Base-by-base conservation (phyloP, 2,329 filamentous ascomycete genomes). In the Nannizziopsis barbatae region DNA sequence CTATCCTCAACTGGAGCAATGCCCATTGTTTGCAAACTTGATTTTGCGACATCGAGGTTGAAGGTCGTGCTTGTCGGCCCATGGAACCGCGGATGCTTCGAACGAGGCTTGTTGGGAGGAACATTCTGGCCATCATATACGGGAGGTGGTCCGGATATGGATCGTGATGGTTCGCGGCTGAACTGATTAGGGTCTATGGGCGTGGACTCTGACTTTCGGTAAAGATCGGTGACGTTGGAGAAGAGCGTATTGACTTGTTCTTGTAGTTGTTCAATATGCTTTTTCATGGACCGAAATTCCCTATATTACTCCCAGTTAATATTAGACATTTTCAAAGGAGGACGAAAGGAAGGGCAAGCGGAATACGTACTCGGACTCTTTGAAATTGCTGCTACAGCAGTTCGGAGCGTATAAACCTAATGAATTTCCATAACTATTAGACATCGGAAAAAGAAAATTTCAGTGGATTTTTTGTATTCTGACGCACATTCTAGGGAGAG, bases 21-120 rank as follows among this genome's bases (percentile, higher is more conserved):
- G 3, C 88, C 88, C 85, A 95, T 94, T 52, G 82, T 89, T 60
- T 88, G 83, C 33, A 95, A 74, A 43, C 88, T 94, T 45, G 79
- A 86, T 63, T 87, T 89, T 32, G 89, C 88, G 11, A 95, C 82
- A 54, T 90, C 85, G 27, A 95, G 77, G 55, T 84, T 89, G 66
- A 89, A 95, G 1, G 83, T 80, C 41, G 81, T 83, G 65, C 86
- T 94, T 0, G 87, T 95, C 1, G 87, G 86, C 0, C 88, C 89
- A 49, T 85, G 81, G 61, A 92, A 95, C 18, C 77, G 75, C 3
- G 80, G 78, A 50, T 76, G 78, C 54, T 70, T 77, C 61, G 69
- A 67, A 53, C 74, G 74, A 2, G 72, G 60, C 22, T 71, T 64
- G 31, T 73, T 70, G 36, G 71, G 60, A n/a, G 66, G 66, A 31